These are phyloP conservation scores for Skeletonema potamos DNA, from an alignment of 108 stramenopile genomes.

Conservation along the genomic window DNA sequence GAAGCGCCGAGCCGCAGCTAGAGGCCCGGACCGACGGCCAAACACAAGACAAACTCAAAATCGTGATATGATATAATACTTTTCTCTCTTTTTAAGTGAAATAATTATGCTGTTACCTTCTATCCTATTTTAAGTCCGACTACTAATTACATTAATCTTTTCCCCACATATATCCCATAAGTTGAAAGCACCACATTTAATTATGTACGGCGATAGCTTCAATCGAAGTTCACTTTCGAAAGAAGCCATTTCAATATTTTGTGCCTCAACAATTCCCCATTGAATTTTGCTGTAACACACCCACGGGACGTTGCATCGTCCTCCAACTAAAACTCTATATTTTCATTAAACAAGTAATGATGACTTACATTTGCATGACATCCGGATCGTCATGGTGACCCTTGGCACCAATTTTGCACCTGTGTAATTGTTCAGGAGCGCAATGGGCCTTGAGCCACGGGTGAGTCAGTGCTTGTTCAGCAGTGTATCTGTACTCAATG, in stretches of 20 bases:
- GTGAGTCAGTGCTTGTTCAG: slow-evolving; percentile 86
- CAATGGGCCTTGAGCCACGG: slow-evolving; percentile 84
- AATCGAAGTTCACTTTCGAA: background rate
- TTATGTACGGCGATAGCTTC: background rate
- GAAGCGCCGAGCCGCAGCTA: too few species aligned
- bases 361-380: slow-evolving; percentile 65
- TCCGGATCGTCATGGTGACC: slow-evolving; percentile 45
- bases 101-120: too few species aligned
- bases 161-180: background rate
- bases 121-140: slow-evolving; percentile 1
- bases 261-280: background rate
- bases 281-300: background rate
- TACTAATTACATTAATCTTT: background rate
- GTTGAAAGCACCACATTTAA: background rate
- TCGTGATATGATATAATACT: too few species aligned
- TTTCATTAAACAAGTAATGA: background rate
- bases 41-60: too few species aligned
- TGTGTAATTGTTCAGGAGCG: slow-evolving; percentile 66
- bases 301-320: background rate
- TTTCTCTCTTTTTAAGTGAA: too few species aligned
- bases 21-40: too few species aligned
- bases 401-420: slow-evolving; percentile 74
- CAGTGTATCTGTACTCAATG: slow-evolving; percentile 88
- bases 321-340: background rate
- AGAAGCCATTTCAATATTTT: background rate